Percentiles rank a stretch among this genome's conserved stretches.
These are phyloP conservation scores for Boletus subparvulus DNA, from an alignment of 768 basidiomycete species.

Conservation along the genomic window DNA sequence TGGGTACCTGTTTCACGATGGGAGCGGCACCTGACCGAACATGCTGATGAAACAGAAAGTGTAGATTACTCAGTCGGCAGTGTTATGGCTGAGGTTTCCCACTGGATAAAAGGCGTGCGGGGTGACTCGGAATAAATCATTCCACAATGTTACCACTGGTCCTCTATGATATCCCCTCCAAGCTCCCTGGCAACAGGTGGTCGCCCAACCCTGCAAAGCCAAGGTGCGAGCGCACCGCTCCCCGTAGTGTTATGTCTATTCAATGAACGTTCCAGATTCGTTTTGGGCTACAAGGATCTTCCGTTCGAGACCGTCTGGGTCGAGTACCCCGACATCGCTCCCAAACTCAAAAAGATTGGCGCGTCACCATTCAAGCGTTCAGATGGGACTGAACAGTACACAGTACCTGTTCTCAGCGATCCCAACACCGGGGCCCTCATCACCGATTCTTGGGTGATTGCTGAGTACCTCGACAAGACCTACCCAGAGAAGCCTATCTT, in stretches of 20 bases:
- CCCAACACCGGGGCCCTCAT: conserved; percentile 28
- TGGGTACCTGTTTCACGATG: too few relatives aligned
- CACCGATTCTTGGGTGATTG: conserved; percentile 34
- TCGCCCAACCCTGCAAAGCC: conserved; percentile 40
- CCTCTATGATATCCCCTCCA: conserved; percentile 39
- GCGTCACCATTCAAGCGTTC: conserved; percentile 15
- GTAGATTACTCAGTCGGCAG: neutral
- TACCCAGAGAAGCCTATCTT: conserved; percentile 35
- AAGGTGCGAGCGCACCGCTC: conserved; percentile 23
- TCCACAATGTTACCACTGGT: conserved; percentile 27
- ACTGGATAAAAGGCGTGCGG: conserved; percentile 1
- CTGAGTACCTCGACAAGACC: conserved; percentile 36
- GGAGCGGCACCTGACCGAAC: neutral
- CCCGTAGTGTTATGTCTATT: neutral
- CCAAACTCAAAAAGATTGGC: conserved; percentile 27
- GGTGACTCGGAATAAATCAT: neutral
- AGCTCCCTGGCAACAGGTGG: conserved; percentile 31
- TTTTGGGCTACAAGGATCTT: conserved; percentile 33
- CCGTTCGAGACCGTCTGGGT: conserved; percentile 36
- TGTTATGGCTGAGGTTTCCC: neutral
- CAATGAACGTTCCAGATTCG: conserved; percentile 23
- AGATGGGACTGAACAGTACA: conserved; percentile 27
- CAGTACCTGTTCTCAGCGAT: conserved; percentile 36
- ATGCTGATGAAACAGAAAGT: conserved; percentile 1
- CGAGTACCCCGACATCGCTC: conserved; percentile 35